These are phyloP conservation scores for Podosphaera aphanis DNA, from an alignment of 2,329 filamentous ascomycete species.

Conservation along the genomic window DNA sequence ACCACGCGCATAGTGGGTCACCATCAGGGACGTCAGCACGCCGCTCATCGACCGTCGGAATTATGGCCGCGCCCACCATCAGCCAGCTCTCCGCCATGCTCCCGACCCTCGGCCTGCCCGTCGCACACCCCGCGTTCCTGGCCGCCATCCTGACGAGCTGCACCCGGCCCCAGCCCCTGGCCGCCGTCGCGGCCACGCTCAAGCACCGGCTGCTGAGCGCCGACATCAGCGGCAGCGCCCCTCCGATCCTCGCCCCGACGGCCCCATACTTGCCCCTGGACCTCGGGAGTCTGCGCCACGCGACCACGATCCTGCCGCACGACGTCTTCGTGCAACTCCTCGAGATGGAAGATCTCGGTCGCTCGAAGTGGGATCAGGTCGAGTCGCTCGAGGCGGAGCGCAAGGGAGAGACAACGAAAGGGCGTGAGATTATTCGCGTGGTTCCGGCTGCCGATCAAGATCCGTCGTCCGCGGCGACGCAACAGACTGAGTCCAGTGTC, in stretches of 20 bases:
- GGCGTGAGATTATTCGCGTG: slow-evolving; percentile 61
- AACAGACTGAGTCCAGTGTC: not conserved
- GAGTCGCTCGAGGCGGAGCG: slow-evolving; percentile 55
- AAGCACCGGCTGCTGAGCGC: slow-evolving; percentile 57
- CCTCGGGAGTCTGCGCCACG: slow-evolving; percentile 27
- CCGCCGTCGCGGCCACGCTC: slow-evolving; percentile 36
- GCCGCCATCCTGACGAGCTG: slow-evolving; percentile 5
- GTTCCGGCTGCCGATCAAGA: slow-evolving; percentile 21
- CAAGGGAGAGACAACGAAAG: slow-evolving; percentile 49
- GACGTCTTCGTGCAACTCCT: slow-evolving; percentile 61
- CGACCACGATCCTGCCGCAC: slow-evolving; percentile 31
- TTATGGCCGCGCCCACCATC: slow-evolving; percentile 4
- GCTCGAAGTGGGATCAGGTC: slow-evolving; percentile 66
- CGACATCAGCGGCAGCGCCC: slow-evolving; percentile 37
- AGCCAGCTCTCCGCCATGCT: slow-evolving; percentile 7
- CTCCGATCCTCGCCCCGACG: slow-evolving; percentile 25
- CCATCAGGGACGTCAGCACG: no score
- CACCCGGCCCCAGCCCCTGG: slow-evolving; percentile 23
- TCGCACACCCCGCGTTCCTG: slow-evolving; percentile 7
- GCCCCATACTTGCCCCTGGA: slow-evolving; percentile 31
- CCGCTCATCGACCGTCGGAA: not conserved
- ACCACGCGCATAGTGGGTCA: no score
- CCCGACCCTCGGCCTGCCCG: slow-evolving; percentile 7
- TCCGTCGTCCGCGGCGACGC: slow-evolving; percentile 4
- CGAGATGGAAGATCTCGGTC: slow-evolving; percentile 62